Conservation (phyloP, 345 rosid genomes). For the Fremontodendron californicum region DNA sequence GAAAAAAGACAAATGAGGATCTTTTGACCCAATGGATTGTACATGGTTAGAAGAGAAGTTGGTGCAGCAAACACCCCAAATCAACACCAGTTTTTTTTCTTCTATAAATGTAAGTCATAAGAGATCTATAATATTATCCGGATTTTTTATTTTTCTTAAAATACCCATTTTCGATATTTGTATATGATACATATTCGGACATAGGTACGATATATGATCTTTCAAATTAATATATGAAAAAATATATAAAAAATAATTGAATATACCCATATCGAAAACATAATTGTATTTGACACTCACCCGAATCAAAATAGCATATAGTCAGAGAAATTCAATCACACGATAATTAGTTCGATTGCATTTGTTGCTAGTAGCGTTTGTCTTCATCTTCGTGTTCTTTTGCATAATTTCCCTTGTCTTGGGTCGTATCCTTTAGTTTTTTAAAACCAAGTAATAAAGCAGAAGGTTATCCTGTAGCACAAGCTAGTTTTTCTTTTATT, state of each 20-base stretch:
- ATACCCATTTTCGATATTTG: too few species aligned
- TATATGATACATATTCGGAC: too few species aligned
- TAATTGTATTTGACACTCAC: too few species aligned
- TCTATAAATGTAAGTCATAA: background rate
- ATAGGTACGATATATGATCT: too few species aligned
- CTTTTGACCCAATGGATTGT: background rate
- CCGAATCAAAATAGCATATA: too few species aligned
- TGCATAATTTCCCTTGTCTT: slow-evolving; percentile 10
- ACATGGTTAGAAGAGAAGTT: slow-evolving; percentile 26
- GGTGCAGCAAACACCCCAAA: slow-evolving; percentile 42
- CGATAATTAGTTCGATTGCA: slow-evolving; percentile 23
- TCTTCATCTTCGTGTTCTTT: slow-evolving; percentile 27
- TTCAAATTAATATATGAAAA: too few species aligned
- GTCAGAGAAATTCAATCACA: too few species aligned
- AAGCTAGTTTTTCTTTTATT: slow-evolving; percentile 26
- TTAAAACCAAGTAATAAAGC: slow-evolving; percentile 4
- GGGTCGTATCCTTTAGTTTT: background rate
- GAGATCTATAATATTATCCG: too few species aligned
- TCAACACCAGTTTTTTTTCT: slow-evolving; percentile 8
- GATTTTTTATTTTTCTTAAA: too few species aligned
- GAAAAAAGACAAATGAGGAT: slow-evolving; percentile 15
- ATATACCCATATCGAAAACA: too few species aligned
- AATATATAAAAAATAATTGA: too few species aligned
- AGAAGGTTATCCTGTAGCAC: slow-evolving; percentile 26
- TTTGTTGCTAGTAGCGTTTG: slow-evolving; percentile 21